A percentile compares a stretch with the other conserved stretches of the same genome.
These are phyloP conservation scores for Moricandia moricandioides DNA, from an alignment of 345 rosid species.

Conservation along the genomic window DNA sequence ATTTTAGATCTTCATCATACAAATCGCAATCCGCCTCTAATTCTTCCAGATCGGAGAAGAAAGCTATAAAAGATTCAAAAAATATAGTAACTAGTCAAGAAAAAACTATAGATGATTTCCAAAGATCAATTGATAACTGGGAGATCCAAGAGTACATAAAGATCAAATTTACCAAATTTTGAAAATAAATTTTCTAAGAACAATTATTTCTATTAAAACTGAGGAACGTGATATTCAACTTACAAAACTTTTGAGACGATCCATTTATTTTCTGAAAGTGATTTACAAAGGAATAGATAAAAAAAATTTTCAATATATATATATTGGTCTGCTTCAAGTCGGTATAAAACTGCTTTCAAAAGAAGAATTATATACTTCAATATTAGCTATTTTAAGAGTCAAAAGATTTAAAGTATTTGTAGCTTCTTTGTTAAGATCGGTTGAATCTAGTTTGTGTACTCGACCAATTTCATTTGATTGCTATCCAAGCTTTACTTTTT, in stretches of 20 bases:
- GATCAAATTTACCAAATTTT: background rate
- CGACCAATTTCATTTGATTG: background rate
- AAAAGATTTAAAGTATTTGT: background rate
- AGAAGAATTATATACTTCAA: background rate
- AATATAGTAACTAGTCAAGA: background rate
- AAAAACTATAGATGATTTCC: background rate
- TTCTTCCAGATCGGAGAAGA: background rate
- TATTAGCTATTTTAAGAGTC: background rate
- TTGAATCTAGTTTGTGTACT: background rate
- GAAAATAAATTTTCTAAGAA: background rate
- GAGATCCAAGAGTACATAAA: background rate
- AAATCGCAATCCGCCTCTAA: too few relatives aligned
- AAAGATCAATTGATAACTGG: background rate
- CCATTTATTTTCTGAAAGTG: background rate
- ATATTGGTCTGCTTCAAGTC: background rate
- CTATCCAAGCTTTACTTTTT: background rate
- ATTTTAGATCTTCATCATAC: too few relatives aligned
- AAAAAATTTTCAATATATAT: background rate
- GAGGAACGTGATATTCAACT: background rate
- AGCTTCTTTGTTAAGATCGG: background rate
- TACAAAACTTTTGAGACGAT: background rate
- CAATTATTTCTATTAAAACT: background rate
- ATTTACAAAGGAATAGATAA: background rate
- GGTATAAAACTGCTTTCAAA: background rate
- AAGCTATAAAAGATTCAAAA: background rate